Conservation (phyloP, 169 alveolate genomes). For the Amoebophrya sp. region DNA sequence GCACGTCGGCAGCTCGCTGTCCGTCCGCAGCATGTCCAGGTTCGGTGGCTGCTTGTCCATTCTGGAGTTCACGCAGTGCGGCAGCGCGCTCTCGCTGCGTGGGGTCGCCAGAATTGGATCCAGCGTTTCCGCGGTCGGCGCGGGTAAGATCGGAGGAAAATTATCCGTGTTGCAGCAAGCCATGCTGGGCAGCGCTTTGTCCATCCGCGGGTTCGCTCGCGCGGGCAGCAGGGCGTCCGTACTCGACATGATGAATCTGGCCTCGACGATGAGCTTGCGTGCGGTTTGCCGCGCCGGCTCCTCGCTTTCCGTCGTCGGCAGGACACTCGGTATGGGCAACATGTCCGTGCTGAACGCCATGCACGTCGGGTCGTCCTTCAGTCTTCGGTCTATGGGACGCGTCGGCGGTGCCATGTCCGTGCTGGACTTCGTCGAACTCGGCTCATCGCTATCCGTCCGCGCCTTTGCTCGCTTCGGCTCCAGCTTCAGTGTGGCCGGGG, state of each 20-base stretch:
- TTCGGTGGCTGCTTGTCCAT: too few relatives aligned
- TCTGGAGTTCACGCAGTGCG: not conserved
- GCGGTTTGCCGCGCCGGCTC: not conserved
- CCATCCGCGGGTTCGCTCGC: not conserved
- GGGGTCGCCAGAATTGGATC: too few relatives aligned
- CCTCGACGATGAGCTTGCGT: not conserved
- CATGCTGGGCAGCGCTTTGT: not conserved
- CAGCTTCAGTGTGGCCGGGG: not conserved
- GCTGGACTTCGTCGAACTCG: not conserved
- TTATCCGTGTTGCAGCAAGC: not conserved
- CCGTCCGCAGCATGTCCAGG: not conserved
- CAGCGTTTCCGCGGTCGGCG: too few relatives aligned
- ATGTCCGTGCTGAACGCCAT: not conserved
- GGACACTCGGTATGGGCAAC: not conserved
- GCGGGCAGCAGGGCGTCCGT: not conserved
- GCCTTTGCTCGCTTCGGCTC: not conserved
- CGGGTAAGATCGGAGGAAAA: not conserved
- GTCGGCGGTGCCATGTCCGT: not conserved
- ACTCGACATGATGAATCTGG: not conserved
- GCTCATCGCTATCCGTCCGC: too few relatives aligned
- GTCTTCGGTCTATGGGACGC: not conserved
- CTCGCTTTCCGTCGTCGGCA: not conserved
- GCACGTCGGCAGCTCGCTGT: conserved; percentile 27
- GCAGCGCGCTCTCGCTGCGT: not conserved
- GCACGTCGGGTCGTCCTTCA: not conserved